phyloP scores from a whole-genome alignment of 2,329 filamentous ascomycete genomes.

The Phialophora macrospora region DNA sequence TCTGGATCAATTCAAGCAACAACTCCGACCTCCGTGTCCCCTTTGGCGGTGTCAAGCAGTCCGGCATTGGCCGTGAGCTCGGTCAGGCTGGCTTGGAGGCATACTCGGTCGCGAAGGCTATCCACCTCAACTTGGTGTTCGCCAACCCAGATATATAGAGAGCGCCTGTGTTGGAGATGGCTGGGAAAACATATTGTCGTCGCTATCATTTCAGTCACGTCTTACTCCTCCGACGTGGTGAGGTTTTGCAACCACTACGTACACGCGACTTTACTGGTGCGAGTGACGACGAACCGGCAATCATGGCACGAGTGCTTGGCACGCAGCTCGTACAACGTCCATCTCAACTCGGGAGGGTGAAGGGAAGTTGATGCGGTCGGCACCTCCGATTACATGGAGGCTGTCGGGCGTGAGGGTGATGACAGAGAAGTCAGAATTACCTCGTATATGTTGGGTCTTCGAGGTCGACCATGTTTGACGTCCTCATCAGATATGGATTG shows the following conservation, averaged over 20 bases:
- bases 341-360: no score
- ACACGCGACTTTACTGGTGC: no score
- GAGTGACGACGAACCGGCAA: no score
- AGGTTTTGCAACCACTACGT: no score
- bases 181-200: no score
- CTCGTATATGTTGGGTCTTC: not conserved
- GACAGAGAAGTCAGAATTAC: not conserved
- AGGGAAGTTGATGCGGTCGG: no score
- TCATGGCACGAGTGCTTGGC: no score
- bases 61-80: conserved; percentile 9
- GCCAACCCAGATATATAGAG: not conserved
- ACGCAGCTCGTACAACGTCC: no score
- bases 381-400: no score
- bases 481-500: not conserved
- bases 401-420: not conserved
- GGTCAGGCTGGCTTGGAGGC: conserved; percentile 39
- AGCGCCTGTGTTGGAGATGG: no score
- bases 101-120: not conserved
- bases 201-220: no score
- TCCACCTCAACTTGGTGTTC: not conserved
- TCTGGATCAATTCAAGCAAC: conserved; percentile 52
- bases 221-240: no score
- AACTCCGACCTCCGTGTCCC: conserved; percentile 48
- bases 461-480: not conserved
- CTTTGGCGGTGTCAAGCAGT: conserved; percentile 52